phyloP scores from a whole-genome alignment of 106 monocot genomes.

The Ottelia alismoides region DNA sequence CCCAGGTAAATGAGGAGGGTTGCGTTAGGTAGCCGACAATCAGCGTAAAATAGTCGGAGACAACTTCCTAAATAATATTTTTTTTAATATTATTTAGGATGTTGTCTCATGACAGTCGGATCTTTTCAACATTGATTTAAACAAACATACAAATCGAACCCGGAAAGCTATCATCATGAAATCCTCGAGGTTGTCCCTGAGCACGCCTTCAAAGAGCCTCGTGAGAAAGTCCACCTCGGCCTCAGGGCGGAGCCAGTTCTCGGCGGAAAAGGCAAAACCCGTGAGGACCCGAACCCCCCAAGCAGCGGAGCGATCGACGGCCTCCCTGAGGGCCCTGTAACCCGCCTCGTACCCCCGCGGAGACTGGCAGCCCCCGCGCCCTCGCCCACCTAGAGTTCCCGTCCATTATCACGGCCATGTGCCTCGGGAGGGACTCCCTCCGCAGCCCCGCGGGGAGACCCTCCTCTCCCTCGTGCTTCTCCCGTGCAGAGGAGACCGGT shows the following conservation, averaged over 20 bases:
- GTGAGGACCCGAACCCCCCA: conserved; percentile 68
- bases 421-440: conserved; percentile 10
- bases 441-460: conserved; percentile 3
- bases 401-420: conserved; percentile 19
- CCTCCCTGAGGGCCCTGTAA: conserved; percentile 27
- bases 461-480: not conserved
- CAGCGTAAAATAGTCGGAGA: too few relatives aligned
- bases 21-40: too few relatives aligned
- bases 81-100: too few relatives aligned
- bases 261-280: conserved; percentile 70
- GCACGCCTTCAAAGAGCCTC: conserved; percentile 38
- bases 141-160: too few relatives aligned
- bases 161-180: conserved; percentile 50
- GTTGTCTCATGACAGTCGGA: too few relatives aligned
- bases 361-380: conserved; percentile 7
- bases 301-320: conserved; percentile 26
- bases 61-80: too few relatives aligned
- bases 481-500: too few relatives aligned
- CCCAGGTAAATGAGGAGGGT: too few relatives aligned
- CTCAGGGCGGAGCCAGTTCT: conserved; percentile 74
- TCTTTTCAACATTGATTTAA: too few relatives aligned
- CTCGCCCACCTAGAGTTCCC: conserved; percentile 22
- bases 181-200: conserved; percentile 28
- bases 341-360: conserved; percentile 53
- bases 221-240: conserved; percentile 65